Evolutionary conservation across 1,139 yeast genomes (phyloP).

Genomic region (Zygosaccharomyces pseudobailii): DNA sequence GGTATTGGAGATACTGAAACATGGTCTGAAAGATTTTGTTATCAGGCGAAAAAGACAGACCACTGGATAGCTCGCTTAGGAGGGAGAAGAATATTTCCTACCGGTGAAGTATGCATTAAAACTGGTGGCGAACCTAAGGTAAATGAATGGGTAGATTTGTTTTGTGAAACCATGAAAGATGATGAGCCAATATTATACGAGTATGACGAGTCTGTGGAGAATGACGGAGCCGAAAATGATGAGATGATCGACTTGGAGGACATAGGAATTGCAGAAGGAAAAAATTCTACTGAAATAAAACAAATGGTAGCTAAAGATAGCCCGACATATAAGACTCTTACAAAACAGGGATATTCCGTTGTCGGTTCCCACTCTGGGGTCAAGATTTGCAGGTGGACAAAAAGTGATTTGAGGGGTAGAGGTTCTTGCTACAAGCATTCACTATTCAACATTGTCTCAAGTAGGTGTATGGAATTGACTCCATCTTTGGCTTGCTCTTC

Average conservation of each 20-base stretch:
- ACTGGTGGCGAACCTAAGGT: constrained; percentile 58
- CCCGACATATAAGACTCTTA: constrained; percentile 81
- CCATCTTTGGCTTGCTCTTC: constrained; percentile 92
- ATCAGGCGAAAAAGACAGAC: constrained; percentile 76
- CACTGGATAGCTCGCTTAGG: constrained; percentile 77
- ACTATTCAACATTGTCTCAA: constrained; percentile 83
- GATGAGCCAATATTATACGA: constrained; percentile 58
- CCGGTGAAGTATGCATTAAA: constrained; percentile 83
- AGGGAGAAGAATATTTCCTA: constrained; percentile 77
- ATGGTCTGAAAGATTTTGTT: constrained; percentile 83
- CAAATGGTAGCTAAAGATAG: constrained; percentile 89
- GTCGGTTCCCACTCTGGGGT: constrained; percentile 96
- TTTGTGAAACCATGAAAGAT: constrained; percentile 58
- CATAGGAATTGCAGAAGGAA: constrained; percentile 54
- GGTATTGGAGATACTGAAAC: constrained; percentile 87
- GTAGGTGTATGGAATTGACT: constrained; percentile 93
- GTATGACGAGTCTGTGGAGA: constrained; percentile 46
- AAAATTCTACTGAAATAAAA: constrained; percentile 43
- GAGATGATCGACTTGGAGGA: constrained; percentile 77
- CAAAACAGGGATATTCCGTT: constrained; percentile 89
- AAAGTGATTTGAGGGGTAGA: constrained; percentile 86
- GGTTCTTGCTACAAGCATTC: constrained; percentile 94
- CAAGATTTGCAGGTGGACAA: constrained; percentile 94
- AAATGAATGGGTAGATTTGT: constrained; percentile 60
- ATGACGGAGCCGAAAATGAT: constrained; percentile 39